Evolutionary conservation across 164 flowering plant genomes (phyloP).

Genomic region (Malania oleifera): DNA sequence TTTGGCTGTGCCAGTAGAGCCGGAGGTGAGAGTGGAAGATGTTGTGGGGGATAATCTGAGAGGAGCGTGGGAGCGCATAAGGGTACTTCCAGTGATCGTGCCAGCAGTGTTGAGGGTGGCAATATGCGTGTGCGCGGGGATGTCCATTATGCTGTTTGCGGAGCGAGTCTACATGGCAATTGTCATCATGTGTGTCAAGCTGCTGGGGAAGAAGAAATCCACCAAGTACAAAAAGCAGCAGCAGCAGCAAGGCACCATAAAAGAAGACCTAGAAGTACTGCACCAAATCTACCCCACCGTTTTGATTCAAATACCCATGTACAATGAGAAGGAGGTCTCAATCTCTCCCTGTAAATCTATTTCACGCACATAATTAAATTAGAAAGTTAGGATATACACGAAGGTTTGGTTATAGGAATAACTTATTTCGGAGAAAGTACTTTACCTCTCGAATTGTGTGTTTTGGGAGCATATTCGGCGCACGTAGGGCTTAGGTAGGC

Average conservation of each 20-base stretch:
- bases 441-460: background rate
- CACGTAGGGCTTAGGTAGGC: too few relatives aligned
- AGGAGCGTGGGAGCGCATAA: slow-evolving; percentile 30
- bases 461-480: too few relatives aligned
- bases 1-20: slow-evolving; percentile 19
- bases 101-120: slow-evolving; percentile 32
- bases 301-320: slow-evolving; percentile 72
- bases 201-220: slow-evolving; percentile 38
- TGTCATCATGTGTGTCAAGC: slow-evolving; percentile 39
- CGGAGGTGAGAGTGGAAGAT: slow-evolving; percentile 15
- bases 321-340: slow-evolving; percentile 69
- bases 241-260: slow-evolving; percentile 33
- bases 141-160: slow-evolving; percentile 63
- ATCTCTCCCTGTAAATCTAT: too few relatives aligned
- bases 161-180: slow-evolving; percentile 61
- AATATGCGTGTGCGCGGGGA: slow-evolving; percentile 36
- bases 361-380: too few relatives aligned
- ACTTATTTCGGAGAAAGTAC: background rate
- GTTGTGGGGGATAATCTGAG: slow-evolving; percentile 22
- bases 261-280: slow-evolving; percentile 36
- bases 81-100: slow-evolving; percentile 30
- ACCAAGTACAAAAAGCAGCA: slow-evolving; percentile 44
- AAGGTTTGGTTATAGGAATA: too few relatives aligned
- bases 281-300: slow-evolving; percentile 44
- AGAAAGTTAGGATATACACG: too few relatives aligned